Evolutionary conservation across 139 green algal species (phyloP).

Genomic region (Astrephomene gubernaculifera): DNA sequence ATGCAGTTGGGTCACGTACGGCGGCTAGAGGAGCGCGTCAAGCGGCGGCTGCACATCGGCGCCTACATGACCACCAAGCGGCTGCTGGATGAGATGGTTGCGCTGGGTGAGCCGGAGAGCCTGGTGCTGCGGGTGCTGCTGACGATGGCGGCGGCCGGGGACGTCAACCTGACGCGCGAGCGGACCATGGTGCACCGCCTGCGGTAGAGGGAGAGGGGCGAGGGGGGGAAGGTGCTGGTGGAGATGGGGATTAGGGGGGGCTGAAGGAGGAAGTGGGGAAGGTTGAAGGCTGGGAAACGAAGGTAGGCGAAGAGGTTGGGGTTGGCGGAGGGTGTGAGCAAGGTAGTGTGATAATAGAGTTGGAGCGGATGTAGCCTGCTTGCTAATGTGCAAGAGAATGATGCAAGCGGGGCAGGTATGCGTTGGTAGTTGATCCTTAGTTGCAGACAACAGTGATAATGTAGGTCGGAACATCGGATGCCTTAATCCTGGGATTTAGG

Average conservation of each 20-base stretch:
- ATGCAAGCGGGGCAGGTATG: no score
- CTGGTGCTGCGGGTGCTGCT: constrained; percentile 60
- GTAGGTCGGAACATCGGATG: no score
- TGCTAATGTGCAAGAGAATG: no score
- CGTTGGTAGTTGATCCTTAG: no score
- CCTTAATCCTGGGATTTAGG: no score
- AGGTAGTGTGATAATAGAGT: no score
- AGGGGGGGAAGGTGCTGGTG: no score
- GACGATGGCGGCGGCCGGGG: constrained; percentile 44
- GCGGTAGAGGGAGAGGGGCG: constrained; percentile 10
- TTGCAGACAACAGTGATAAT: no score
- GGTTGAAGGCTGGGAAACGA: not conserved
- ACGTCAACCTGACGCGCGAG: constrained; percentile 58
- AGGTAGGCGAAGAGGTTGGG: not conserved
- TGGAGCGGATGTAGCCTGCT: no score
- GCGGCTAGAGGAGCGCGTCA: constrained; percentile 56
- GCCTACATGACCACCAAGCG: constrained; percentile 49
- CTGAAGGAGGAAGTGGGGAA: not conserved
- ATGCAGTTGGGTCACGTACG: constrained; percentile 51
- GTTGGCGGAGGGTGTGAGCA: no score
- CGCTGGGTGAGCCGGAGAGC: constrained; percentile 56
- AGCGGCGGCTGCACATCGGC: constrained; percentile 54
- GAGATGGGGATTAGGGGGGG: no score
- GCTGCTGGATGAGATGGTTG: constrained; percentile 58
- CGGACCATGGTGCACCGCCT: constrained; percentile 51